Base-by-base conservation (phyloP, 1,284 basidiomycete genomes). In the Naganishia albida region DNA sequence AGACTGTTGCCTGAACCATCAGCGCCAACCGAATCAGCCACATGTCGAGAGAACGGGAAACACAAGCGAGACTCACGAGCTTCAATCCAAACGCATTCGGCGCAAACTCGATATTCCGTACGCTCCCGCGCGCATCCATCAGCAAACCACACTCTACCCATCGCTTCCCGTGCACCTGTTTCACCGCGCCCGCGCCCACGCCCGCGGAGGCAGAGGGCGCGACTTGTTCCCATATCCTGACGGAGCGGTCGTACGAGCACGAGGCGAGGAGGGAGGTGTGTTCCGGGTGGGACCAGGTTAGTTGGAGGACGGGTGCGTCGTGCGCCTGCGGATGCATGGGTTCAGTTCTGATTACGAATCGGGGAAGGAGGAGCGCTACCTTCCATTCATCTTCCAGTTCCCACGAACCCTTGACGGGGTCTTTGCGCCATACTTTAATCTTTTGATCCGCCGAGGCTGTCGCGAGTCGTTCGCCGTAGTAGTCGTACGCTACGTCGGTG, bases 241-340 rank as follows among this genome's bases (percentile, higher is more conserved):
- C 88, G 0, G 89, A 90, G 18, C 92, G 85, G 78, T 96, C 93
- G 72, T 91, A 91, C 1, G 89, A 91, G 7, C 86, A 85, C 0
- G 89, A 91, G 0, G 91, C 91, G 63, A 95, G 81, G 63, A 95
- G 84, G 1, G 86, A 85, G 12, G 91, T 92, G 69, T 91, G 92
- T 75, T 93, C 87, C 7, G 93, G 91, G 73, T 93, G 91, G 1
- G 90, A 90, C 88, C 91, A 95, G 63, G 85, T 85, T n/a, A 94
- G 72, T 75, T 85, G 87, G 8, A 90, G 85, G 44, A 93, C 82
- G 0, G 91, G 86, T 12, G 91, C 91, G 72, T 93, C 91, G 76
- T 94, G 92, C 16, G 92, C 92, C 90, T 93, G 73, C 13, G 53
- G 34, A n/a, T 16, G 46, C 13, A 7, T 30, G 7, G 2, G 13